Conservation (phyloP, 176 grass and related monocot species). For the Puccinellia tenuiflora region DNA sequence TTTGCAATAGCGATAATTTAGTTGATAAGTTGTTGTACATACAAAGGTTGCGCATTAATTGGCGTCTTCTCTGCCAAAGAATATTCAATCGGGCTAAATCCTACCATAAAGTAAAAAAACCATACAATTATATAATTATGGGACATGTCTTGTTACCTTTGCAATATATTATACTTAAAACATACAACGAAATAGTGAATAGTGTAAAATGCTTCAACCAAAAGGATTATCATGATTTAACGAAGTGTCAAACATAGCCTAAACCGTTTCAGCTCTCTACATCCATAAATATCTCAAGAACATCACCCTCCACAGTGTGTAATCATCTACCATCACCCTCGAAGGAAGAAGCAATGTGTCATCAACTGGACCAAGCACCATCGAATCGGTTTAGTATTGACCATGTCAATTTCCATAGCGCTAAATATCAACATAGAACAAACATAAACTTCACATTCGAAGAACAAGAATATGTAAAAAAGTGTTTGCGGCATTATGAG, state of each 20-base stretch:
- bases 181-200: neutral
- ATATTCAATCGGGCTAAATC: neutral
- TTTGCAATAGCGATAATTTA: neutral
- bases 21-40: neutral
- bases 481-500: neutral
- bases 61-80: neutral
- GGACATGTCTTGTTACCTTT: neutral
- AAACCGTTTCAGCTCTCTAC: neutral
- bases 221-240: neutral
- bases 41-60: neutral
- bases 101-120: neutral
- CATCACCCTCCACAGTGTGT: neutral
- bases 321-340: neutral
- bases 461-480: rapidly evolving
- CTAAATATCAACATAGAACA: neutral
- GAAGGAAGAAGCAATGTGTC: neutral
- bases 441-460: neutral
- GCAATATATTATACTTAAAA: neutral
- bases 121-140: neutral
- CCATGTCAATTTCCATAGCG: neutral
- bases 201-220: neutral
- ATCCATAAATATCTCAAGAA: neutral
- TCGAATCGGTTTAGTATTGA: neutral
- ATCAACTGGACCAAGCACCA: neutral
- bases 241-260: neutral